Percentiles rank a stretch among this genome's conserved stretches.
These are phyloP conservation scores for Monosporascus sp. DNA, from an alignment of 2,329 filamentous ascomycete species.

Conservation along the genomic window DNA sequence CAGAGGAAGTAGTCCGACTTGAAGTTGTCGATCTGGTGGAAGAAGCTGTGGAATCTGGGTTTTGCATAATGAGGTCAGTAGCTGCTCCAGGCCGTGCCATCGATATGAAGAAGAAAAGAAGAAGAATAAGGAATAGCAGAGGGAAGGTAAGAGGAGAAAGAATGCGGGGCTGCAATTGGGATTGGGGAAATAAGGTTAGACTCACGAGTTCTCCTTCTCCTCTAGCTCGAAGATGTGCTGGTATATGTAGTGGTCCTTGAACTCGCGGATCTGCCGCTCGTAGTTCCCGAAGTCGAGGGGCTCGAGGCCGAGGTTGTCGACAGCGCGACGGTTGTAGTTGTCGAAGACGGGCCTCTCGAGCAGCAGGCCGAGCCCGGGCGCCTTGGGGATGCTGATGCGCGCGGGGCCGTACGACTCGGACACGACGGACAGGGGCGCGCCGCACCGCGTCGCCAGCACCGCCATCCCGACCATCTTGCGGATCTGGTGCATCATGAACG, in stretches of 20 bases:
- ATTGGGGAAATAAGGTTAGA: conserved; percentile 16
- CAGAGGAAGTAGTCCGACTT: conserved; percentile 68
- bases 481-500: conserved; percentile 99
- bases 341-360: conserved; percentile 91
- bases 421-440: conserved; percentile 67
- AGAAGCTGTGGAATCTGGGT: conserved; percentile 67
- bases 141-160: too few species aligned
- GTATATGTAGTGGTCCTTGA: conserved; percentile 92
- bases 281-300: conserved; percentile 74
- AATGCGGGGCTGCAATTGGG: conserved; percentile 4
- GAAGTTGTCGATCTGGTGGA: conserved; percentile 74
- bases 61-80: not conserved
- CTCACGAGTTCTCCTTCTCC: conserved; percentile 79
- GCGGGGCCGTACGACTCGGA: conserved; percentile 64
- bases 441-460: conserved; percentile 77
- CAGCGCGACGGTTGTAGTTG: conserved; percentile 73
- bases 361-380: conserved; percentile 79
- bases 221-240: conserved; percentile 86
- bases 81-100: too few species aligned
- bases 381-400: conserved; percentile 87
- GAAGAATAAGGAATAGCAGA: too few species aligned
- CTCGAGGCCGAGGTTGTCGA: conserved; percentile 56
- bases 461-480: conserved; percentile 98
- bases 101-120: too few species aligned
- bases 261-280: conserved; percentile 73